Evolutionary conservation across 139 green algal species (phyloP).

Genomic region (Coelastrella sp.): DNA sequence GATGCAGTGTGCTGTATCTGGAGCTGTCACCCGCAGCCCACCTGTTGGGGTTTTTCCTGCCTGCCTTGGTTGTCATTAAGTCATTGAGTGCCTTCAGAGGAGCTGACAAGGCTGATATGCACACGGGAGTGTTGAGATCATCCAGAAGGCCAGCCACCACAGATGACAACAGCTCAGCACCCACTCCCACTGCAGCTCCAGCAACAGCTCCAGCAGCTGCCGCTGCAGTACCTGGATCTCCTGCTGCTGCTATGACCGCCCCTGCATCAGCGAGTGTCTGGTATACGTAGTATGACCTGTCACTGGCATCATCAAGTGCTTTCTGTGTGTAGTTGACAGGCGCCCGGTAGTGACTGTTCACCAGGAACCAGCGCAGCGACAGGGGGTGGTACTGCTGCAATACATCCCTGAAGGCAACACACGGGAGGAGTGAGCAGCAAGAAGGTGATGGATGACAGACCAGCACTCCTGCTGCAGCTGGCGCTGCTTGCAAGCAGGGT

Average conservation of each 20-base stretch:
- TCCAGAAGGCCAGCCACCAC: conserved; percentile 73
- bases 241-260: conserved; percentile 54
- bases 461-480: neutral
- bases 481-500: neutral
- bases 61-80: conserved; percentile 77
- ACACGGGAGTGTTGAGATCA: conserved; percentile 92
- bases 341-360: conserved; percentile 92
- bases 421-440: neutral
- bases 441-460: neutral
- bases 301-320: conserved; percentile 80
- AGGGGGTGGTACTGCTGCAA: conserved; percentile 83
- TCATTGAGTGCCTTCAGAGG: conserved; percentile 85
- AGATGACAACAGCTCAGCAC: conserved; percentile 10
- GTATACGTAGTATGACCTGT: conserved; percentile 89
- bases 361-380: conserved; percentile 94
- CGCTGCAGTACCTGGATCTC: conserved; percentile 34
- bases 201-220: neutral
- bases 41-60: conserved; percentile 60
- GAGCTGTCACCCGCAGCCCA: conserved; percentile 10
- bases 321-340: conserved; percentile 92
- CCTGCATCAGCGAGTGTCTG: conserved; percentile 80
- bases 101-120: conserved; percentile 76
- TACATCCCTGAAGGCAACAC: conserved; percentile 64
- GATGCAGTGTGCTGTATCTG: too few relatives aligned
- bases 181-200: conserved; percentile 8